Evolutionary conservation across 805 yeast genomes (phyloP), one percentile per base, ranked within the genome.

Genomic region (Saccharomycopsis sp.): DNA sequence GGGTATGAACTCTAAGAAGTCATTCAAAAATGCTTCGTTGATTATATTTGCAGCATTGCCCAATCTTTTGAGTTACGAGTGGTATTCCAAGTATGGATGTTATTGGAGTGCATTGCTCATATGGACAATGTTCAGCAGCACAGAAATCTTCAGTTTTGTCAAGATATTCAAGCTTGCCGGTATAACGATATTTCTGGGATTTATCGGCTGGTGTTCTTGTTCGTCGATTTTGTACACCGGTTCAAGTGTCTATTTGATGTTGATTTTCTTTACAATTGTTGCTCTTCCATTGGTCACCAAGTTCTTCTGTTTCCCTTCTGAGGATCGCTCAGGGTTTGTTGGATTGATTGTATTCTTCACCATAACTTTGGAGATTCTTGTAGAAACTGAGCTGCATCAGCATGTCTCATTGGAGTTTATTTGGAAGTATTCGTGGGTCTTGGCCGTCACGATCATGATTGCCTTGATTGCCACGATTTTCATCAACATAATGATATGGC

Each of bases 401-500:
- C 37, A 18, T 20, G 5, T 48, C 21, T 64, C 60, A 50, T 66
- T 70, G 3, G 62, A 62, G 1, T 56, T 53, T 1, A 68, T 75
- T 21, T 73, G 75, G 71, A 69, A 70, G 55, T 61, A 66, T 50
- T 68, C 76, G 1, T 77, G 81, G 80, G 66, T 70, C 0, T 69
- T 75, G 0, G 70, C 76, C 4, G 48, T 75, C 1, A 68, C 76
- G 2, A 62, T 77, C 1, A 59, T 76, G 12, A 68, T 78, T n/a
- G 76, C 79, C 14, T 62, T 76, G 12, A 23, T 69, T 7, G 58
- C 71, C 0, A 66, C 80, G 0, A 67, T 75, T 24, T 62, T 73
- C 1, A 65, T 74, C 3, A 76, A 74, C 57, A 77, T 81, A 79
- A 51, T 76, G 0, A 63, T 78, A 14, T 78, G 82, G 81, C 78